Evolutionary conservation across 306 rosid species (phyloP), one percentile per base, ranked within the genome.

Genomic region (Sicyos baderoa): DNA sequence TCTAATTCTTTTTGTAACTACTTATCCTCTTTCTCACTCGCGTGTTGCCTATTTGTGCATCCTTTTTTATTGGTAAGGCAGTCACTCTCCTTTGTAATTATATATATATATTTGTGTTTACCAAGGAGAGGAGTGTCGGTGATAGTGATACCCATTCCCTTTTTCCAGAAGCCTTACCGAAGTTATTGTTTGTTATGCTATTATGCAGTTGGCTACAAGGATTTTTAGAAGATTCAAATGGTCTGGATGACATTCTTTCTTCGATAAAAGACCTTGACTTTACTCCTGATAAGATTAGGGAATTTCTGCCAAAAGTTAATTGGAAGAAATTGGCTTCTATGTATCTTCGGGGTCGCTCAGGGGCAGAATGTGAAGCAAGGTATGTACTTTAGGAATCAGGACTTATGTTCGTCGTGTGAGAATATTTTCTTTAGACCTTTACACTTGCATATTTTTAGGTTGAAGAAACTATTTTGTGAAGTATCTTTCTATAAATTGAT

Each of bases 311-410:
- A 25, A 81, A 88, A 74, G 95, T 93, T 77, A 80, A 88, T 68
- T 89, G 98, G 98, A 91, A 93, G 63, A 80, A 72, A 51, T 75
- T 93, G 77, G 97, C 98, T 81, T 83, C 88, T 75, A 86, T 77
- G 81, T 77, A 89, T 76, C 75, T 82, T 68, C 77, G 72, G 54
- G 89, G 96, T 40, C 96, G 79, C 74, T 82, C 88, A 6, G 91
- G 88, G 71, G 88, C 86, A 59, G 96, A 93, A 89, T 93, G 98
- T 75, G 87, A 85, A 89, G 83, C 94, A 44, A 83, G 98, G 98
- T 93, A 85, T 83, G 79, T 53, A 48, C 71, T 79, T 50, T 7
- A 40, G 45, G 12, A 40, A 40, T 40, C 77, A 54, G 11, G 75
- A 53, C 53, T 55, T 29, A 23, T 44, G 7, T 45, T 49, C 11